Percentiles rank a stretch among this genome's conserved stretches.
Evolutionary conservation across 495 filamentous ascomycete genomes (phyloP).

Genomic region (Aspergillus cavernicola): DNA sequence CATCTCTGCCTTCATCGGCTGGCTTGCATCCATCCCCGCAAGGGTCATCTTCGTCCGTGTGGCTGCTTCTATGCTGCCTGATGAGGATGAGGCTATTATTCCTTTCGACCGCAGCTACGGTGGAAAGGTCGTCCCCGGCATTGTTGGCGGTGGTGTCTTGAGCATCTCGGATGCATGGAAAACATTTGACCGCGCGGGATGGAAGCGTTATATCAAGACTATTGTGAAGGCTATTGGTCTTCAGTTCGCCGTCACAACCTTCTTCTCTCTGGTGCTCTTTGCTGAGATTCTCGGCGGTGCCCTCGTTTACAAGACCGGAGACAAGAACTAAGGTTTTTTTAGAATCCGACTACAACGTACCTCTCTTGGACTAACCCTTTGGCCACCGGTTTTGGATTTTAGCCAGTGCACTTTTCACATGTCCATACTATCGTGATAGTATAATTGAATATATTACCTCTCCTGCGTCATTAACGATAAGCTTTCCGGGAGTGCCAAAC

Average conservation of each 20-base stretch:
- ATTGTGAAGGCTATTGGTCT: slow-evolving; percentile 58
- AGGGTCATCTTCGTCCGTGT: slow-evolving; percentile 62
- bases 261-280: slow-evolving; percentile 29
- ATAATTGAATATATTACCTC: background rate
- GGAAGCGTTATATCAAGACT: slow-evolving; percentile 63
- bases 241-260: no score
- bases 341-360: background rate
- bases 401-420: no score
- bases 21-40: slow-evolving; percentile 58
- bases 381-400: background rate
- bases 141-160: slow-evolving; percentile 66
- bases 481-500: no score
- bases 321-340: background rate
- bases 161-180: slow-evolving; percentile 68
- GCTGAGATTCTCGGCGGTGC: slow-evolving; percentile 32
- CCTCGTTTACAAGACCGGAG: background rate
- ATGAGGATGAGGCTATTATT: slow-evolving; percentile 67
- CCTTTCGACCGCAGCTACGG: slow-evolving; percentile 72
- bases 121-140: slow-evolving; percentile 53
- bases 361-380: background rate
- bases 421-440: no score
- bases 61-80: slow-evolving; percentile 67
- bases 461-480: no score
- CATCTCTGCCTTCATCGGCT: slow-evolving; percentile 32
- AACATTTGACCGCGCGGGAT: slow-evolving; percentile 62